Evolutionary conservation across 345 rosid genomes (phyloP).

Genomic region (Kandelia obovata): DNA sequence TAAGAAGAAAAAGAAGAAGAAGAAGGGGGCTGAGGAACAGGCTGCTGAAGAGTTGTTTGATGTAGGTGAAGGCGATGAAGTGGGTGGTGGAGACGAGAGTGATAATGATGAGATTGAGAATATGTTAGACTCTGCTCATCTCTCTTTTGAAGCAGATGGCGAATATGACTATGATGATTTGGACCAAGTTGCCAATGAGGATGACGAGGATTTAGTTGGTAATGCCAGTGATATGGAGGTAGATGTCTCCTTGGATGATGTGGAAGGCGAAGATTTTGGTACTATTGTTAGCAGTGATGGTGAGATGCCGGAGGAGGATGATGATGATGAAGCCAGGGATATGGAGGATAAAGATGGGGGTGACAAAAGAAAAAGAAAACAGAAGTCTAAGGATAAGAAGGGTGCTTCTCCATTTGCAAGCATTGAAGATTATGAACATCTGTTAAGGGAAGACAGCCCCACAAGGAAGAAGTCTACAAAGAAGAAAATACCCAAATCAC

Average conservation of each 20-base stretch:
- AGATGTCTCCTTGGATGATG: constrained; percentile 42
- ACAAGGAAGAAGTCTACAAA: constrained; percentile 22
- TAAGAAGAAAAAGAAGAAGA: constrained; percentile 82
- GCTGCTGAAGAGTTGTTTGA: constrained; percentile 71
- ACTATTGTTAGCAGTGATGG: constrained; percentile 9
- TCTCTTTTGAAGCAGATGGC: constrained; percentile 51
- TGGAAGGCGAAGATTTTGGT: constrained; percentile 48
- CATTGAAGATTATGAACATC: constrained; percentile 78
- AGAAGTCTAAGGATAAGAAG: constrained; percentile 35
- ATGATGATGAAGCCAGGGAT: constrained; percentile 20
- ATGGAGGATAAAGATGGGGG: constrained; percentile 27
- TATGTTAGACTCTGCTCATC: constrained; percentile 60
- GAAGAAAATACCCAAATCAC: constrained; percentile 30
- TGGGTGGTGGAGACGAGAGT: constrained; percentile 74
- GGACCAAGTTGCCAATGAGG: constrained; percentile 57
- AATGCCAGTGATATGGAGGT: constrained; percentile 63
- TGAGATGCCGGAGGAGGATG: constrained; percentile 2
- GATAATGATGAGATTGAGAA: constrained; percentile 88
- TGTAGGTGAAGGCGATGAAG: constrained; percentile 42
- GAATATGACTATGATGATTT: constrained; percentile 80
- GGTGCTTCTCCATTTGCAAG: constrained; percentile 77
- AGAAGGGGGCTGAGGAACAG: constrained; percentile 63
- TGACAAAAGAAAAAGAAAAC: constrained; percentile 39
- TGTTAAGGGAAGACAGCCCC: constrained; percentile 48
- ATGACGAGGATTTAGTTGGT: constrained; percentile 67